Base-by-base conservation (phyloP, 2,329 filamentous ascomycete species). In the Magnaporthales sp. region DNA sequence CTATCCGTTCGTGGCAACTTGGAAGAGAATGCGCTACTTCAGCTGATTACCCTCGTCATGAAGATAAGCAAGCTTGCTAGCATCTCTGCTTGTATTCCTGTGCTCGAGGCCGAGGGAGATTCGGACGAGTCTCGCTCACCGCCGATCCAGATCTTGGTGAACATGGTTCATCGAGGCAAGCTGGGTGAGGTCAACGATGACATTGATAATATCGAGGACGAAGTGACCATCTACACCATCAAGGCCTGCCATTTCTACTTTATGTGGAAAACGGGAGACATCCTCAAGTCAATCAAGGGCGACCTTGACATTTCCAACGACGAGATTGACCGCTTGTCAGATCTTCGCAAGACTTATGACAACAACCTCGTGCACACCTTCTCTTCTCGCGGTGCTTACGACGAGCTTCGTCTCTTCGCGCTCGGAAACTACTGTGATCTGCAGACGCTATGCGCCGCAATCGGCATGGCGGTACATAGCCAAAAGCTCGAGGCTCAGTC, bases 161-260 rank as follows among this genome's bases (percentile, higher is more conserved):
- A 87, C 32, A 85, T 96, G 27, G 84, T 93, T 13, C 84, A 89
- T 70, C 90, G 93, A 62, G 94, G 92, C 64, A 83, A 89, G 64
- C 87, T 89, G 61, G 83, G 86, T 65, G 87, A 89, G 66, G 80
- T 88, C 3, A 87, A 92, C 66, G 86, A 89, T 60, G 89, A 90
- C 15, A 83, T 89, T 29, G 90, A 93, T 69, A 88, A 88, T 60
- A 80, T 91, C 13, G 94, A 98, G 76, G 91, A 95, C 70, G 88
- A 91, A 70, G 82, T 95, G 60, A 88, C 92, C 7, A 83, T 86
- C 1, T 90, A 89, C 71, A 89, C 92, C 31, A 90, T 96, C 72
- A 90, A 91, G 70, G 84, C 89, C 1, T 83, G 90, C 64, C 84
- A 93, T 62, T 92, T 96, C 78, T 98, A 97, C 79, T 96, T 97